Evolutionary conservation across 768 basidiomycete genomes (phyloP), one percentile per base, ranked within the genome.

Genomic region (Amanita phalloides): DNA sequence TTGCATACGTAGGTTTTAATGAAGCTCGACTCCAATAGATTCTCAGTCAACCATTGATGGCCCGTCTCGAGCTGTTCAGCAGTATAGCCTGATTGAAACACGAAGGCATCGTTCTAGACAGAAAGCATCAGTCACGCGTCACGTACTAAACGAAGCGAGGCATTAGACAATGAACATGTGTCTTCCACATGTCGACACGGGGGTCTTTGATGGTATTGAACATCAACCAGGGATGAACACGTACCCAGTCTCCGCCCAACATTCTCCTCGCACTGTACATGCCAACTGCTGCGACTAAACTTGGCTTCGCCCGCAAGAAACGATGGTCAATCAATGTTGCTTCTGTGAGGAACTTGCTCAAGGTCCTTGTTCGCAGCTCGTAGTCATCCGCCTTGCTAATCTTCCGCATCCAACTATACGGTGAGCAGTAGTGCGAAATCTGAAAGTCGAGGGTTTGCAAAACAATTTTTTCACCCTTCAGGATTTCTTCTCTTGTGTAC

Each of bases 331-430:
- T 71, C 47, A 98, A 74, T 13, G 94, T 96, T 47, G 95, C 90
- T 68, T 99, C 96, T 56, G 91, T 92, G 64, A 98, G 69, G 75
- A 97, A 98, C 70, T 99, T 99, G 77, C 91, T 87, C 45, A 99
- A 72, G 25, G 96, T 99, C 55, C 96, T 76, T 11, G 96, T 99
- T 65, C 97, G 95, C 62, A 98, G 84, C 63, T 98, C 92, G 66
- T 98, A 99, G 66, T 95, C 90, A 70, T 99, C 96, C 33, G 96
- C 95, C 67, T 93, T 96, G 78, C 90, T 94, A 65, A 99, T 98
- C 61, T 85, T 86, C 54, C 96, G 82, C 78, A 98, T 93, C 95
- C 96, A 98, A 65, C 89, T 92, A 73, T 98, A 98, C 3, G 96
- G 96, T 48, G 94, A 96, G 71, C 96, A 98, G 69, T 99, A 99